These are phyloP conservation scores for Bipolaris zeicola DNA, from an alignment of 2,329 filamentous ascomycete species.

Conservation along the genomic window DNA sequence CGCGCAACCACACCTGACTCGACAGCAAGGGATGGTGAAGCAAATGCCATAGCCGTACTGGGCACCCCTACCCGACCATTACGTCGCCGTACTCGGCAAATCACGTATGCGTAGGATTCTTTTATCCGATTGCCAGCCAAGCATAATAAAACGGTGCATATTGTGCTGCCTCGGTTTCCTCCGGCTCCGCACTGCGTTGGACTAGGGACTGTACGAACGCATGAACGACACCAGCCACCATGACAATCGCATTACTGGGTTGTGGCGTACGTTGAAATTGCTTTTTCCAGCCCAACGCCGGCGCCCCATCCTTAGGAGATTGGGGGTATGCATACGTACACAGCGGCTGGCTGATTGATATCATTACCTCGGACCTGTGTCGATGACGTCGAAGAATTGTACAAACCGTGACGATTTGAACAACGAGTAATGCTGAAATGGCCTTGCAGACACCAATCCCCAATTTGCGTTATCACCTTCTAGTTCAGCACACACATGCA, in stretches of 20 bases:
- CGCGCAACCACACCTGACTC: slow-evolving; percentile 1
- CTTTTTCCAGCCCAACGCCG: slow-evolving; percentile 9
- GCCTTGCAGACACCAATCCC: neutral
- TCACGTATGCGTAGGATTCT: neutral
- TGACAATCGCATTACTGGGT: slow-evolving; percentile 4
- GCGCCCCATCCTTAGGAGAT: slow-evolving; percentile 6
- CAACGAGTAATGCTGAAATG: neutral
- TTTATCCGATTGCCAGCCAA: neutral
- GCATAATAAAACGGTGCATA: slow-evolving; percentile 4
- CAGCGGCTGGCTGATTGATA: slow-evolving; percentile 1
- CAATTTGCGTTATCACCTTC: neutral
- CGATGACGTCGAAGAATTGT: neutral
- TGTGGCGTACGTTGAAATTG: slow-evolving; percentile 9
- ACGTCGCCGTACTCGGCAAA: neutral
- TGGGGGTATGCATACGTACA: neutral
- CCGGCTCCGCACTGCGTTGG: neutral
- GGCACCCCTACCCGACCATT: neutral
- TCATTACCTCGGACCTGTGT: neutral
- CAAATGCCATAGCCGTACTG: slow-evolving; percentile 5
- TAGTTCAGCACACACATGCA: slow-evolving; percentile 13
- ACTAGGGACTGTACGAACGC: slow-evolving; percentile 1
- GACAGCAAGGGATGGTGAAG: slow-evolving; percentile 2
- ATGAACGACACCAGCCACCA: neutral
- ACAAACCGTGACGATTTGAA: neutral
- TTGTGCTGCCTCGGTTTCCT: neutral